phyloP scores from a whole-genome alignment of 129 eudicot species.

The Erigeron canadensis region DNA sequence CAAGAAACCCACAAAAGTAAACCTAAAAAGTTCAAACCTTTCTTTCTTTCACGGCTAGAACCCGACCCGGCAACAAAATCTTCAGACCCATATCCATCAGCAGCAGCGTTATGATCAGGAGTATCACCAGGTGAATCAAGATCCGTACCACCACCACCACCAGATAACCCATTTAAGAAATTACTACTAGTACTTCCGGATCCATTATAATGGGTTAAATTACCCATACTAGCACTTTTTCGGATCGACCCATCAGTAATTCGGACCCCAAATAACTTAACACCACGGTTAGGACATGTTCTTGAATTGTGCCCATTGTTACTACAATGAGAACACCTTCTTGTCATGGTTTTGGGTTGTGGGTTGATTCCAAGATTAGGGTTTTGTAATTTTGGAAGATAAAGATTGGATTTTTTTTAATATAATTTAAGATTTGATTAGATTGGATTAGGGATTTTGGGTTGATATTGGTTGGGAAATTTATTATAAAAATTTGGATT shows the following conservation, averaged over 20 bases:
- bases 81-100: slow-evolving; percentile 89
- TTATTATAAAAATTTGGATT: slow-evolving; percentile 4
- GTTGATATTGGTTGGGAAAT: slow-evolving; percentile 25
- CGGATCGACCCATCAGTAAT: slow-evolving; percentile 90
- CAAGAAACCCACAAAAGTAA: not conserved
- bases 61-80: slow-evolving; percentile 88
- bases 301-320: slow-evolving; percentile 94
- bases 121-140: slow-evolving; percentile 54
- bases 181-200: slow-evolving; percentile 24
- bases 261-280: slow-evolving; percentile 92
- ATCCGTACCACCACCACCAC: slow-evolving; percentile 38
- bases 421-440: slow-evolving; percentile 6
- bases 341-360: slow-evolving; percentile 47
- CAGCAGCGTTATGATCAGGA: slow-evolving; percentile 49
- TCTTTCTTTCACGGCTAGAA: slow-evolving; percentile 81
- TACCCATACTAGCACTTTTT: slow-evolving; percentile 98
- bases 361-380: slow-evolving; percentile 9
- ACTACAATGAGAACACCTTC: slow-evolving; percentile 95
- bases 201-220: slow-evolving; percentile 65
- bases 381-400: slow-evolving; percentile 8
- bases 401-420: not conserved
- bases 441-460: slow-evolving; percentile 33
- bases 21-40: slow-evolving; percentile 46
- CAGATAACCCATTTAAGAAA: slow-evolving; percentile 47
- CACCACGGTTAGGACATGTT: slow-evolving; percentile 93